Percentiles rank a stretch among this genome's conserved stretches.
These are phyloP conservation scores for Coniella lustricola DNA, from an alignment of 2,329 filamentous ascomycete genomes.

Conservation along the genomic window DNA sequence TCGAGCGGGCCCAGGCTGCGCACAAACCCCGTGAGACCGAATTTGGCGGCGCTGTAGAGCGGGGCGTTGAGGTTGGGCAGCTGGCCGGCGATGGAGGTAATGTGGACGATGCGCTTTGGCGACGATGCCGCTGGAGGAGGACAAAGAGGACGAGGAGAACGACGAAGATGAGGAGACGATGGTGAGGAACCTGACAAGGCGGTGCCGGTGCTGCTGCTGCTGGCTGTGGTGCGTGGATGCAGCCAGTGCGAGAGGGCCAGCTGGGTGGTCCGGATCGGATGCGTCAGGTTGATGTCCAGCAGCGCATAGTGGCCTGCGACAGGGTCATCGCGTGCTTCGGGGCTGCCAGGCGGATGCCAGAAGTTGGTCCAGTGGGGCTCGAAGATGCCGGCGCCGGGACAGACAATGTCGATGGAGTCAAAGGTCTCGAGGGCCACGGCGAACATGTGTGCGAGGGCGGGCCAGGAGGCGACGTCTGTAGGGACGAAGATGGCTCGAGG, in stretches of 20 bases:
- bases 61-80: constrained; percentile 27
- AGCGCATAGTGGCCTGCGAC: constrained; percentile 27
- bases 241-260: constrained; percentile 33
- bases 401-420: constrained; percentile 34
- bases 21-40: constrained; percentile 33
- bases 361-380: constrained; percentile 38
- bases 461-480: constrained; percentile 39
- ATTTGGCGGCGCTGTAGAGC: constrained; percentile 34
- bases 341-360: constrained; percentile 34
- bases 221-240: constrained; percentile 17
- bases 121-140: too few species aligned
- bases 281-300: constrained; percentile 35
- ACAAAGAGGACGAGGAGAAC: too few species aligned
- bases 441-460: constrained; percentile 30
- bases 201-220: too few species aligned
- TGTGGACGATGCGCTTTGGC: constrained; percentile 31
- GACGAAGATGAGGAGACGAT: too few species aligned
- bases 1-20: constrained; percentile 33
- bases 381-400: constrained; percentile 40
- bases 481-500: constrained; percentile 33
- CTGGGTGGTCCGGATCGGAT: constrained; percentile 35
- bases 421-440: constrained; percentile 28
- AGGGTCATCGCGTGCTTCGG: constrained; percentile 24
- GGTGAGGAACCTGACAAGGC: too few species aligned
- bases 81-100: constrained; percentile 32